These are phyloP conservation scores for Hypoxylon sp. DNA, from an alignment of 2,329 filamentous ascomycete genomes.

Conservation along the genomic window DNA sequence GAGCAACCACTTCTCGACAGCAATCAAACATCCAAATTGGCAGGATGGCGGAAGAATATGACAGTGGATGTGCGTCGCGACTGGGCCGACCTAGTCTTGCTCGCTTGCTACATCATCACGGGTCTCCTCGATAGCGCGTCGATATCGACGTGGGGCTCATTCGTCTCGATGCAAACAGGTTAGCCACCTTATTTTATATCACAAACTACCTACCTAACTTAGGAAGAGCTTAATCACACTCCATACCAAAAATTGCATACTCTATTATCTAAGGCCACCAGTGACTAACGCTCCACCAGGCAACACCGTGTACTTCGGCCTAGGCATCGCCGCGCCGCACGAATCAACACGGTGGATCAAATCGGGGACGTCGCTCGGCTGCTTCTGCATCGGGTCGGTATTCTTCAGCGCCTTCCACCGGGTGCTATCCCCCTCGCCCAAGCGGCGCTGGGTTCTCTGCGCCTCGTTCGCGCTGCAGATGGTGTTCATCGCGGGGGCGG, in stretches of 20 bases:
- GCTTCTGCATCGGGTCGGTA: slow-evolving; percentile 81
- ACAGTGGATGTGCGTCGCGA: slow-evolving; percentile 68
- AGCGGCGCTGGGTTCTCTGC: slow-evolving; percentile 76
- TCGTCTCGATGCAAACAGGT: slow-evolving; percentile 89
- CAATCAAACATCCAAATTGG: slow-evolving; percentile 32
- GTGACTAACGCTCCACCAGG: slow-evolving; percentile 57
- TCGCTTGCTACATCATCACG: slow-evolving; percentile 82
- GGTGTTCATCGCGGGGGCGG: slow-evolving; percentile 65
- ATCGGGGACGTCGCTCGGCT: slow-evolving; percentile 77
- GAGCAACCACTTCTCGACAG: slow-evolving; percentile 54
- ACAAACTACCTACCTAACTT: no score
- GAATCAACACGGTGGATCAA: slow-evolving; percentile 76
- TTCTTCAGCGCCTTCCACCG: slow-evolving; percentile 80
- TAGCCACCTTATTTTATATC: slow-evolving; percentile 39
- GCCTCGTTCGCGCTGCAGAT: slow-evolving; percentile 70
- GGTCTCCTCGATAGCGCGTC: slow-evolving; percentile 83
- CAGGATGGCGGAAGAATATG: slow-evolving; percentile 55
- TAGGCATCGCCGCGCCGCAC: slow-evolving; percentile 75
- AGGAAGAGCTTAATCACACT: neutral
- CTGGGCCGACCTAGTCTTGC: slow-evolving; percentile 77
- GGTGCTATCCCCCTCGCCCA: slow-evolving; percentile 70
- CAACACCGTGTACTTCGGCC: slow-evolving; percentile 84
- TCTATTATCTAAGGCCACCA: no score
- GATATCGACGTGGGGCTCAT: slow-evolving; percentile 83
- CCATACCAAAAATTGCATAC: neutral